phyloP scores from a whole-genome alignment of 1,284 basidiomycete genomes.

The Leccinum griseonigrum region DNA sequence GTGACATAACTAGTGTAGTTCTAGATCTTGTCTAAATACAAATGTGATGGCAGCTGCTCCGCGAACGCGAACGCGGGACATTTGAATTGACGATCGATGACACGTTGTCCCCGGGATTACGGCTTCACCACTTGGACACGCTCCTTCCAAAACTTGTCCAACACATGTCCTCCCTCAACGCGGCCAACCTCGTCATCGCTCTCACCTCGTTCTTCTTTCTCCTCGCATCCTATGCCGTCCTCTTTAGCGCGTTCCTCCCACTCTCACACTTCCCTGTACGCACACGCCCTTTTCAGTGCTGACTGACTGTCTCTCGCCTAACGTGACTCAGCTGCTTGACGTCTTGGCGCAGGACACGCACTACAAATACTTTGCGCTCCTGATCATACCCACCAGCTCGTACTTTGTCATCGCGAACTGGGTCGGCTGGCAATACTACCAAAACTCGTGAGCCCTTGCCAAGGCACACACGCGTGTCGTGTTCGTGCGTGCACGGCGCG shows the following conservation, averaged over 20 bases:
- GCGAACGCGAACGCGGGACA: conserved; percentile 13
- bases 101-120: conserved; percentile 32
- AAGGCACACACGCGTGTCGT: conserved; percentile 8
- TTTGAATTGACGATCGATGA: conserved; percentile 6
- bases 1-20: conserved; percentile 28
- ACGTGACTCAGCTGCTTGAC: conserved; percentile 53
- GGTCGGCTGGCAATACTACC: conserved; percentile 95
- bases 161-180: conserved; percentile 30
- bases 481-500: not conserved
- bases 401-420: conserved; percentile 96
- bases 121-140: conserved; percentile 20
- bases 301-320: conserved; percentile 4
- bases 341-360: conserved; percentile 67
- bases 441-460: conserved; percentile 59
- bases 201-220: conserved; percentile 52
- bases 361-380: conserved; percentile 84
- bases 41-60: conserved; percentile 6
- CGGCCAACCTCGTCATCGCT: conserved; percentile 50
- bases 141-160: conserved; percentile 8
- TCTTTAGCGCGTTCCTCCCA: conserved; percentile 65
- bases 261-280: conserved; percentile 46
- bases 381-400: conserved; percentile 77
- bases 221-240: conserved; percentile 58
- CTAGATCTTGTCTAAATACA: conserved; percentile 26
- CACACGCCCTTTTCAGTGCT: not conserved